phyloP scores from a whole-genome alignment of 2,329 filamentous ascomycete genomes.

The Paramyrothecium roridum region DNA sequence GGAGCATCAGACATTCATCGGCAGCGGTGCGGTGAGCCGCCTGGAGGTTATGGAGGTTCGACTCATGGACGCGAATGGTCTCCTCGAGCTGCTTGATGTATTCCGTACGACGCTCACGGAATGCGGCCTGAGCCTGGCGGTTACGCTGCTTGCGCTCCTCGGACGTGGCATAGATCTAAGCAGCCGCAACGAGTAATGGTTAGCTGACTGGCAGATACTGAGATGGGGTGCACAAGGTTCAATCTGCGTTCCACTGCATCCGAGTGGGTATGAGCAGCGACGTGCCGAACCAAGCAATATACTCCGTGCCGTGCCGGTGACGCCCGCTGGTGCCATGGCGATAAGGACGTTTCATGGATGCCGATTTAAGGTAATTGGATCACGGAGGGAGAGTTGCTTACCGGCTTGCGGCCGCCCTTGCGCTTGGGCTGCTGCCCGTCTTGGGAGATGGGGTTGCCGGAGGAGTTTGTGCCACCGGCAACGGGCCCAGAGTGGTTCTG shows the following conservation, averaged over 20 bases:
- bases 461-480: constrained; percentile 8
- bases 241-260: neutral
- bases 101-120: constrained; percentile 93
- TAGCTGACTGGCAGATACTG: constrained; percentile 7
- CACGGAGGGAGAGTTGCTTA: constrained; percentile 44
- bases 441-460: constrained; percentile 34
- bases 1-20: constrained; percentile 95
- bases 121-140: constrained; percentile 93
- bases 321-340: neutral
- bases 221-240: neutral
- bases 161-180: constrained; percentile 94
- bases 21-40: constrained; percentile 91
- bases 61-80: constrained; percentile 95
- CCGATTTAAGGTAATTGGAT: neutral
- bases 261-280: neutral
- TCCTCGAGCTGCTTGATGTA: constrained; percentile 99
- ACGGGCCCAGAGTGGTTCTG: constrained; percentile 29
- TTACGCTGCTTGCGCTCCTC: constrained; percentile 98
- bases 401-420: constrained; percentile 96
- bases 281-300: too few relatives aligned
- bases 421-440: constrained; percentile 75
- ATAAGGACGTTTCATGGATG: neutral
- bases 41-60: constrained; percentile 87
- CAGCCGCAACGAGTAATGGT: neutral
- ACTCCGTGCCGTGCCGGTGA: neutral